Conservation (phyloP, 441 rosid genomes). For the Corymbia citriodora region DNA sequence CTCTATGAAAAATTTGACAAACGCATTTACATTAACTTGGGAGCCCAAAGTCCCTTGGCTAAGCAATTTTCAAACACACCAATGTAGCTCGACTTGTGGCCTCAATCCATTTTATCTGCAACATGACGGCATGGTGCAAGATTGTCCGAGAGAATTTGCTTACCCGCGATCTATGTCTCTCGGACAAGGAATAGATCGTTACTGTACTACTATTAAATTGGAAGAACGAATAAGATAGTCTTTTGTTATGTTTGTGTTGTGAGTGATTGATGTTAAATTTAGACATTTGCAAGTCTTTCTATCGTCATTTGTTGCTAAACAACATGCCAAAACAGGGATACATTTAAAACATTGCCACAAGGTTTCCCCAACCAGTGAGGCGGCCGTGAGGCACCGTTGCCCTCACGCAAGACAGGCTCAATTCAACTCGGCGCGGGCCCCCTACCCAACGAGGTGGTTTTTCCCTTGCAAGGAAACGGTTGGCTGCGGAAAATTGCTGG, state of each 20-base stretch:
- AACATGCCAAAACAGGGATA: background rate
- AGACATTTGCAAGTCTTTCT: background rate
- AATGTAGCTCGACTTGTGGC: background rate
- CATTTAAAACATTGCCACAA: too few species aligned
- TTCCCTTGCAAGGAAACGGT: background rate
- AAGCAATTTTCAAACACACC: background rate
- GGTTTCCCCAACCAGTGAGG: too few species aligned
- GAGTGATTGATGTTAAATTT: background rate
- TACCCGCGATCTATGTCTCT: conserved; percentile 17
- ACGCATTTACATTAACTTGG: background rate
- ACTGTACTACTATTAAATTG: background rate
- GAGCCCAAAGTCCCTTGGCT: background rate
- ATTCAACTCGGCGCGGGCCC: background rate
- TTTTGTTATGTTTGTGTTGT: background rate
- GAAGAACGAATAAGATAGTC: background rate
- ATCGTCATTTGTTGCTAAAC: background rate
- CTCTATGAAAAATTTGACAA: background rate
- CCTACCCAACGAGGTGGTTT: background rate
- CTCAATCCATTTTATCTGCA: conserved; percentile 10
- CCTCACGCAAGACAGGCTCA: background rate
- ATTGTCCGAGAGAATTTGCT: conserved; percentile 37
- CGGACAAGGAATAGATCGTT: background rate
- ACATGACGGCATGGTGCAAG: conserved; percentile 13
- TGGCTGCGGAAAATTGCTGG: background rate
- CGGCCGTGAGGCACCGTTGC: too few species aligned